Percentiles rank a stretch among this genome's conserved stretches.
Conservation (phyloP, 225 moss, liverwort and hornwort species). For the Climacium dendroides region DNA sequence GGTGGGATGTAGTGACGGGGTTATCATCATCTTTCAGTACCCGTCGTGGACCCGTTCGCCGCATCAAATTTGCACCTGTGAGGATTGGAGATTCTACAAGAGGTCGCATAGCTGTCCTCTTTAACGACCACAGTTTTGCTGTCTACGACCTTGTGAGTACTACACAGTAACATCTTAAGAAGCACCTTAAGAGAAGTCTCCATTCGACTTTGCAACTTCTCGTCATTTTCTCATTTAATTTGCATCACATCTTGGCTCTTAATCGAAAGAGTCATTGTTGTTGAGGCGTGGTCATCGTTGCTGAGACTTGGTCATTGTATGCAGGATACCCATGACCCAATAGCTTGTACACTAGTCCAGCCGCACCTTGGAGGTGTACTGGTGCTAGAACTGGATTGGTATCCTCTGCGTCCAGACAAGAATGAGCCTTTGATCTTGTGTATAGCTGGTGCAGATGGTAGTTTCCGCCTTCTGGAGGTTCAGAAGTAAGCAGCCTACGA, state of each 20-base stretch:
- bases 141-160: constrained; percentile 92
- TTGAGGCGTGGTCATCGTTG: background rate
- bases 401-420: constrained; percentile 89
- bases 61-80: constrained; percentile 98
- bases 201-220: background rate
- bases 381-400: constrained; percentile 98
- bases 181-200: background rate
- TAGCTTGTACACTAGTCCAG: constrained; percentile 81
- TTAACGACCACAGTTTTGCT: constrained; percentile 96
- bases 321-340: constrained; percentile 95
- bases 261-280: background rate
- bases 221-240: background rate
- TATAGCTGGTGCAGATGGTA: constrained; percentile 94
- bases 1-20: constrained; percentile 98
- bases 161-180: background rate
- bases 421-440: constrained; percentile 93
- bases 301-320: constrained; percentile 1
- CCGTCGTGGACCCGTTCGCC: constrained; percentile 81
- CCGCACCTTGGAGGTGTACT: constrained; percentile 92
- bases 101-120: constrained; percentile 97
- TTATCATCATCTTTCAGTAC: constrained; percentile 88
- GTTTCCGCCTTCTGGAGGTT: constrained; percentile 93
- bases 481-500: constrained; percentile 38
- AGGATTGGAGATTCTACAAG: constrained; percentile 83
- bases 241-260: background rate